Conservation (phyloP, 129 eudicot species). For the Heracleum sosnowskyi region DNA sequence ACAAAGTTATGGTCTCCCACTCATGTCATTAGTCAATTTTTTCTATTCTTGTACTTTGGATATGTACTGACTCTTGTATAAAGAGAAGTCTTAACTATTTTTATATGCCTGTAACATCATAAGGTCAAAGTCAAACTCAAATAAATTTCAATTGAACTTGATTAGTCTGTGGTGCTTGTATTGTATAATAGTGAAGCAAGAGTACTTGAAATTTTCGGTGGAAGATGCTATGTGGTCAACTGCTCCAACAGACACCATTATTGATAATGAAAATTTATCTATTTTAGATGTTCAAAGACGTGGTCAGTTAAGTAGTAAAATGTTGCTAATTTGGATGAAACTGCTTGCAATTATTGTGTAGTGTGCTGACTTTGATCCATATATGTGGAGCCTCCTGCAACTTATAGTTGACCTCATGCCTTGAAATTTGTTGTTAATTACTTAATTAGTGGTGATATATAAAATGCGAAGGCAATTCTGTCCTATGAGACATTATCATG, state of each 20-base stretch:
- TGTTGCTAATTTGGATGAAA: background rate
- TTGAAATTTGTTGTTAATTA: background rate
- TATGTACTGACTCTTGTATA: slow-evolving; percentile 2
- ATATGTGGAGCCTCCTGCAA: background rate
- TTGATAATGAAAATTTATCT: background rate
- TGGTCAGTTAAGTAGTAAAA: background rate
- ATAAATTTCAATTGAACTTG: background rate
- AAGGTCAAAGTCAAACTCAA: slow-evolving; percentile 24
- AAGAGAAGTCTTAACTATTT: background rate
- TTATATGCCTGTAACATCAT: slow-evolving; percentile 16
- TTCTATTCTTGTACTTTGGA: background rate
- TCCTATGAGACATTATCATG: background rate
- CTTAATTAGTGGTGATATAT: slow-evolving; percentile 1
- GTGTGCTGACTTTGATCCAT: slow-evolving; percentile 3
- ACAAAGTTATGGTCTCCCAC: slow-evolving; percentile 26
- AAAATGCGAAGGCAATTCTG: background rate
- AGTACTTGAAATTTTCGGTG: background rate
- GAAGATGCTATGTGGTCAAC: background rate
- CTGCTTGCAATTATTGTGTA: background rate
- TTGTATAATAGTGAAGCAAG: background rate
- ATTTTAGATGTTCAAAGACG: background rate
- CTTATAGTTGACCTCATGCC: background rate
- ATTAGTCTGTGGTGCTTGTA: slow-evolving; percentile 1
- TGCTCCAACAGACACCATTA: background rate
- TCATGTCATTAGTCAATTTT: slow-evolving; percentile 18